Percentiles rank a stretch among this genome's conserved stretches.
Conservation (phyloP, 139 green algal species). For the Mesotaenium endlicherianum region DNA sequence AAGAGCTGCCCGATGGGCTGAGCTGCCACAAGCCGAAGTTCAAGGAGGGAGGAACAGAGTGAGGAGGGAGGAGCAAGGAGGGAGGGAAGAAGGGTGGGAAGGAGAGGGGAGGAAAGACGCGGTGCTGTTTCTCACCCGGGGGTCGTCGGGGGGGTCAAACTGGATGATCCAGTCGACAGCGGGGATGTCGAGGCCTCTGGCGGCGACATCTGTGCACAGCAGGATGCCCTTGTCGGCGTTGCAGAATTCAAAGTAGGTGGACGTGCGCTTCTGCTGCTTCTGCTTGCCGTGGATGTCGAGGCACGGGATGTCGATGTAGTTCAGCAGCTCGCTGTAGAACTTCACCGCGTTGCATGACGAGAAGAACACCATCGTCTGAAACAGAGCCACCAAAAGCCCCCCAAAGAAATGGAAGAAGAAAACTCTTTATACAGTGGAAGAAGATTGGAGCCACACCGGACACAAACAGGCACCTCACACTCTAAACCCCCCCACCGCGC, state of each 20-base stretch:
- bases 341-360: constrained; percentile 88
- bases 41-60: too few species aligned
- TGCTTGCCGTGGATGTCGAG: constrained; percentile 95
- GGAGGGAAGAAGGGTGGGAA: too few species aligned
- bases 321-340: constrained; percentile 95
- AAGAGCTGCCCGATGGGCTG: too few species aligned
- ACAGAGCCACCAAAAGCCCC: too few species aligned
- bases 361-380: constrained; percentile 97
- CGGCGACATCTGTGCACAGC: constrained; percentile 97
- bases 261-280: constrained; percentile 95
- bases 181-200: constrained; percentile 93
- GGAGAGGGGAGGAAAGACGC: too few species aligned
- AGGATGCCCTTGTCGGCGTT: constrained; percentile 83
- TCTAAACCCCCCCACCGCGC: too few species aligned
- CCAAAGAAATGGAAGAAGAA: too few species aligned
- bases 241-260: constrained; percentile 97
- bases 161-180: constrained; percentile 97
- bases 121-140: constrained; percentile 53
- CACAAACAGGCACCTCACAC: too few species aligned
- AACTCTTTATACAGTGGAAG: too few species aligned
- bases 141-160: constrained; percentile 96
- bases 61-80: too few species aligned
- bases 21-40: too few species aligned
- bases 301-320: constrained; percentile 96
- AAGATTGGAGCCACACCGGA: too few species aligned